These are phyloP conservation scores for Polytrichum commune DNA, from an alignment of 225 moss, liverwort and hornwort species.

Conservation along the genomic window DNA sequence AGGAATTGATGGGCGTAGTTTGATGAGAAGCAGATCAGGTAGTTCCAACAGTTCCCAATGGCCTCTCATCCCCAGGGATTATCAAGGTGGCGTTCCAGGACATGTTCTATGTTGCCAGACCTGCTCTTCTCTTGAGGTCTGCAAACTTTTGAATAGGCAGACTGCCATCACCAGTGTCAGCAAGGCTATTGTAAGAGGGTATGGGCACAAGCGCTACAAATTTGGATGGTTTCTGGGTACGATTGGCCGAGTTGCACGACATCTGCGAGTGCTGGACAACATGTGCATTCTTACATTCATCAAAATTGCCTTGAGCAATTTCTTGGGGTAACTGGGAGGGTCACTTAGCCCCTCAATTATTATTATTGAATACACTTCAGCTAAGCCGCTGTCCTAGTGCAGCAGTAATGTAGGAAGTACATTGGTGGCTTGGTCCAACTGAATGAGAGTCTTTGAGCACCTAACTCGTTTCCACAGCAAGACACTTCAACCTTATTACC, in stretches of 20 bases:
- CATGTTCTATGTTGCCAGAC: conserved; percentile 23
- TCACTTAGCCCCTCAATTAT: too few relatives aligned
- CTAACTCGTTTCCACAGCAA: too few relatives aligned
- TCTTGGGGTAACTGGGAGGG: conserved; percentile 16
- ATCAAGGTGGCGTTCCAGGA: background rate
- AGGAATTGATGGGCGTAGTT: background rate
- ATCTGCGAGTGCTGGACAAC: conserved; percentile 45
- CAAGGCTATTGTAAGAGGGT: conserved; percentile 26
- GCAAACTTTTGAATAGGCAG: conserved; percentile 16
- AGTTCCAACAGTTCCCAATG: background rate
- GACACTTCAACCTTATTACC: too few relatives aligned
- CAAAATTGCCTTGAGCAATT: conserved; percentile 25
- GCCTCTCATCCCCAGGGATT: background rate
- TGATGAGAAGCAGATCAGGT: conserved; percentile 4
- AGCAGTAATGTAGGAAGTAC: too few relatives aligned
- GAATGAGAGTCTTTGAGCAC: too few relatives aligned
- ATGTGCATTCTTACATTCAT: conserved; percentile 44
- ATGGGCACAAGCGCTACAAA: conserved; percentile 17
- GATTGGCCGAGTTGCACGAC: conserved; percentile 50
- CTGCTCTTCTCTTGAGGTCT: conserved; percentile 36
- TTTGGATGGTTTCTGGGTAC: conserved; percentile 47
- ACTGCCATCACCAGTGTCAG: conserved; percentile 16
- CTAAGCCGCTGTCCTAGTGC: too few relatives aligned
- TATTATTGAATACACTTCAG: too few relatives aligned
- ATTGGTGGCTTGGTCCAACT: too few relatives aligned